Base-by-base conservation (phyloP, 305 asterid genomes). In the Euphrasia arctica region DNA sequence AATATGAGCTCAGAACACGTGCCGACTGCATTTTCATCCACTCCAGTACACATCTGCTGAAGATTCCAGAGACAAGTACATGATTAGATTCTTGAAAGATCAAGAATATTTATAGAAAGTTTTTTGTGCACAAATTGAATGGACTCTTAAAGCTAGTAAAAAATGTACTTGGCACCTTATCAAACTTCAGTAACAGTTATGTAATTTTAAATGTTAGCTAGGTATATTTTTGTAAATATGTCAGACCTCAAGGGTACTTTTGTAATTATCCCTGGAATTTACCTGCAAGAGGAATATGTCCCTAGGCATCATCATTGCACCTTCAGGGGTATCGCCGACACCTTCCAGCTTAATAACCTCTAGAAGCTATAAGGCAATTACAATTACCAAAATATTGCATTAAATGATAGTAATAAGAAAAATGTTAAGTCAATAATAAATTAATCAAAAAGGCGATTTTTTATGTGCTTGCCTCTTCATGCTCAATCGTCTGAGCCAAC, bases 11-110 rank as follows among this genome's bases (percentile, higher is more conserved):
- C 98, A 2, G 96, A 95, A n/a, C 89, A 83, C 6, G 95, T 82
- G 58, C 98, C 98, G 2, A 89, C 78, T 13, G 98, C 92, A 55
- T 80, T 91, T 82, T 91, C 97, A 72, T 91, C 98, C 89, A 91
- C 78, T 74, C 98, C 98, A 60, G 89, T 76, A 68, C 97, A 85
- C 54, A 87, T 72, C 98, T 89, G 87, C 72, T 8, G 29, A 51
- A 6, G 4, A 48, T 47, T 15, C 49, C 10, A 48, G 61, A 56
- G 22, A 67, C 25, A 5, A 7, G 11, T 41, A 69, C 0, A 39
- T 39, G 9, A 7, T 39, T 39, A 39, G 45, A 39, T 39, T 39
- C 45, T 39, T 3, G 43, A 36, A 36, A 6, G 10, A 36, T 36
- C 43, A 7, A 6, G 43, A 36, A 36, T 36, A 36, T 36, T 36